Percentiles rank a stretch among this genome's conserved stretches.
phyloP scores from a whole-genome alignment of 1,139 yeast genomes.

The Candida tropicalis region DNA sequence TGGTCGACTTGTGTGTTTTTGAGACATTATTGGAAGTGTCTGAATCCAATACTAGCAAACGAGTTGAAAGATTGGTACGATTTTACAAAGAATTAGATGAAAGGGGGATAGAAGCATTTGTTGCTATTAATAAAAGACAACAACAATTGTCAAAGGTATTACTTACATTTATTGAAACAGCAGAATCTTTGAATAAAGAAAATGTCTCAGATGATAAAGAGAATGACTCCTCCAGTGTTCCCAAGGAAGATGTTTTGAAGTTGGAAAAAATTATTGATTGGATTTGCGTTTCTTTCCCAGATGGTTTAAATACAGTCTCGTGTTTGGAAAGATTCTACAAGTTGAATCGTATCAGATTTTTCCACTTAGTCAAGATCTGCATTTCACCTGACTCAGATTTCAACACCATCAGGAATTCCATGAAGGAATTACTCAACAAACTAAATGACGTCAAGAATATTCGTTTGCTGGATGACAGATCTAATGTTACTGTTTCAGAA shows the following conservation, averaged over 20 bases:
- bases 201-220: constrained; percentile 40
- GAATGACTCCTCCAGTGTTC: constrained; percentile 25
- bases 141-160: constrained; percentile 54
- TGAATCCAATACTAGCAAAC: constrained; percentile 39
- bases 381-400: constrained; percentile 63
- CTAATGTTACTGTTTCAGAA: constrained; percentile 46
- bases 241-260: constrained; percentile 31
- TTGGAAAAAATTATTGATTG: constrained; percentile 63
- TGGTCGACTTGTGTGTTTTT: constrained; percentile 63
- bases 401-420: constrained; percentile 57
- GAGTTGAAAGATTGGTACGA: constrained; percentile 57
- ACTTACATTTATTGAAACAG: constrained; percentile 33
- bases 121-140: constrained; percentile 71
- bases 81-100: constrained; percentile 54
- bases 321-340: constrained; percentile 55
- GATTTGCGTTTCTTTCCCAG: constrained; percentile 63
- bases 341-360: constrained; percentile 59
- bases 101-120: constrained; percentile 63
- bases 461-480: constrained; percentile 35
- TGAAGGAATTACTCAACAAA: constrained; percentile 61
- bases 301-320: constrained; percentile 45
- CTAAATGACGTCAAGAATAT: constrained; percentile 54
- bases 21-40: constrained; percentile 63
- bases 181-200: constrained; percentile 34
- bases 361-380: constrained; percentile 56